Evolutionary conservation across 2,329 filamentous ascomycete genomes (phyloP).

Genomic region (Penicillium nordicum): DNA sequence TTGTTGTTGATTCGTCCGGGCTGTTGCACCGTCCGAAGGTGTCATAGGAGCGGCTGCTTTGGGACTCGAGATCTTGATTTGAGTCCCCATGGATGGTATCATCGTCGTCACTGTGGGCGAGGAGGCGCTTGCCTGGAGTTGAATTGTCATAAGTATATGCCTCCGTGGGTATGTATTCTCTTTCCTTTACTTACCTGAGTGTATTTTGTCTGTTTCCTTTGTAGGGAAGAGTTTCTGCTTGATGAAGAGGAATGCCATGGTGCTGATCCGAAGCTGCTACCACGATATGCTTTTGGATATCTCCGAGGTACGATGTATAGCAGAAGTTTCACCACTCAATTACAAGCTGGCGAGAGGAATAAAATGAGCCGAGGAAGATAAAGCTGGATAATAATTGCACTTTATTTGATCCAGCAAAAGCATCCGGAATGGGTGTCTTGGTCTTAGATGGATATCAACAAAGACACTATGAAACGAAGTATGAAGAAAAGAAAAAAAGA

Average conservation of each 20-base stretch:
- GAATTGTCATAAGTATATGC: constrained; percentile 1
- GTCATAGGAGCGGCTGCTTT: constrained; percentile 29
- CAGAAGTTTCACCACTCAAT: neutral
- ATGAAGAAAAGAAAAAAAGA: neutral
- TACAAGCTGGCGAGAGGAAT: neutral
- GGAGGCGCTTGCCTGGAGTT: constrained; percentile 32
- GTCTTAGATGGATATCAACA: neutral
- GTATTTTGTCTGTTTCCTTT: constrained; percentile 16
- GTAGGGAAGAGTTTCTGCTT: constrained; percentile 37
- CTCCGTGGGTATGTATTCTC: neutral
- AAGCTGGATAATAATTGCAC: neutral
- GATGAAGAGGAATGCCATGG: constrained; percentile 40
- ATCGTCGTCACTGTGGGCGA: constrained; percentile 25
- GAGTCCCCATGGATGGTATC: constrained; percentile 22
- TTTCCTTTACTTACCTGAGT: constrained; percentile 8
- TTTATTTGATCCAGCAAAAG: neutral
- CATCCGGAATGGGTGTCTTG: neutral
- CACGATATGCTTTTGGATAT: neutral
- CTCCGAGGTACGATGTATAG: neutral
- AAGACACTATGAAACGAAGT: constrained; percentile 4
- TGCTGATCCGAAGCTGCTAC: neutral
- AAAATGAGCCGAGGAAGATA: neutral
- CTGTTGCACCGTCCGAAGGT: constrained; percentile 31
- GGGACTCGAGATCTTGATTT: constrained; percentile 34
- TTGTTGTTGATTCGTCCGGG: constrained; percentile 21